Percentiles rank a stretch among this genome's conserved stretches.
phyloP scores from a whole-genome alignment of 2,329 filamentous ascomycete species.

The Sarocladium oryzae region DNA sequence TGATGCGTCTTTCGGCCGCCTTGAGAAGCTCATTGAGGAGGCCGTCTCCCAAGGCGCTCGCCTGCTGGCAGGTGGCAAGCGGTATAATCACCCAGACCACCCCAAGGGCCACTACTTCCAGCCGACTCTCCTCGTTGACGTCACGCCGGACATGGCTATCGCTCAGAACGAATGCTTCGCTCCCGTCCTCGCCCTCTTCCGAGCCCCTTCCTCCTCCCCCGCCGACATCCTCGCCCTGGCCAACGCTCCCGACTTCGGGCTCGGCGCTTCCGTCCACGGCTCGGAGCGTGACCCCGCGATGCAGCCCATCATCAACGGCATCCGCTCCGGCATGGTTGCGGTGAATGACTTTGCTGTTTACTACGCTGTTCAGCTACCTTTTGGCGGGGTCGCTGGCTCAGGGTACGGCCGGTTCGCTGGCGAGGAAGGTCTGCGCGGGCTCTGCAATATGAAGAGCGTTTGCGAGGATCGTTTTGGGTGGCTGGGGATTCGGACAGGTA shows the following conservation, averaged over 20 bases:
- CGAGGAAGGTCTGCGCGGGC: slow-evolving; percentile 72
- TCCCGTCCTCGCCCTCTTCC: slow-evolving; percentile 82
- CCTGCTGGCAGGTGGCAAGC: slow-evolving; percentile 72
- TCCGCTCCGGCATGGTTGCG: slow-evolving; percentile 83
- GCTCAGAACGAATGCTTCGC: slow-evolving; percentile 90
- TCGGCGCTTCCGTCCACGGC: slow-evolving; percentile 86
- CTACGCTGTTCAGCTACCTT: slow-evolving; percentile 91
- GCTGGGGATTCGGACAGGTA: slow-evolving; percentile 63
- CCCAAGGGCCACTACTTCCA: slow-evolving; percentile 84
- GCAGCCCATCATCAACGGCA: slow-evolving; percentile 54
- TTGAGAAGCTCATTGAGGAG: slow-evolving; percentile 70
- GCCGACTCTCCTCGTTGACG: slow-evolving; percentile 86
- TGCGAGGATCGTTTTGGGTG: slow-evolving; percentile 66
- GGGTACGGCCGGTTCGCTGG: slow-evolving; percentile 93
- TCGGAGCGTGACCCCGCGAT: slow-evolving; percentile 54
- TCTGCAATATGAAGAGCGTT: slow-evolving; percentile 85
- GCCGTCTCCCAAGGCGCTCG: slow-evolving; percentile 74
- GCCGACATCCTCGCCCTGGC: slow-evolving; percentile 66
- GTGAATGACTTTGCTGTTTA: slow-evolving; percentile 93
- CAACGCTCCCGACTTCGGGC: slow-evolving; percentile 77
- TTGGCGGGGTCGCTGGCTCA: slow-evolving; percentile 83
- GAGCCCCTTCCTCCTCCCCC: slow-evolving; percentile 53
- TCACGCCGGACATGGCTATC: slow-evolving; percentile 78
- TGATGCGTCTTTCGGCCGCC: slow-evolving; percentile 61
- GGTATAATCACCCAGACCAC: slow-evolving; percentile 64